Conservation (phyloP, 2,329 filamentous ascomycete genomes). For the Catunica adiposa region DNA sequence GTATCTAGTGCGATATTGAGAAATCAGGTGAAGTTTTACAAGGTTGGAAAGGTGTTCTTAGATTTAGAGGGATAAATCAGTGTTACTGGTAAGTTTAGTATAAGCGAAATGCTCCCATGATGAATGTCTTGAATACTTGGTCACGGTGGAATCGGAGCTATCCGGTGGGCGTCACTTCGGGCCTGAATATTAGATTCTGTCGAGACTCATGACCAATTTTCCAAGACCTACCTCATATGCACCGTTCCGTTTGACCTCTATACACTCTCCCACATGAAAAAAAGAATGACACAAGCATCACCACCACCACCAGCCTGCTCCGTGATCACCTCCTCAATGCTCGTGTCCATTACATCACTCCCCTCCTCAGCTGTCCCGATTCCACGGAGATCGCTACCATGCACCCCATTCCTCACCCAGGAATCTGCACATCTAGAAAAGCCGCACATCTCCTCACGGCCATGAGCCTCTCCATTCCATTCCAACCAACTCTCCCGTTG, state of each 20-base stretch:
- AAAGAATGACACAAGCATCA: too few species aligned
- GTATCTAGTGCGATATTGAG: too few species aligned
- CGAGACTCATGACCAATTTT: neutral
- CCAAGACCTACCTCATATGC: neutral
- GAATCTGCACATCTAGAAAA: constrained; percentile 1
- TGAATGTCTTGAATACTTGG: neutral
- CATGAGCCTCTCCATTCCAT: neutral
- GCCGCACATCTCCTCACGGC: neutral
- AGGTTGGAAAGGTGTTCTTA: too few species aligned
- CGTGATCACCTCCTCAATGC: neutral
- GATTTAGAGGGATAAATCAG: too few species aligned
- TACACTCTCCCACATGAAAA: too few species aligned
- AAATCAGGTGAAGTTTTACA: too few species aligned
- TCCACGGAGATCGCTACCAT: neutral
- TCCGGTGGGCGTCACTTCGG: too few species aligned
- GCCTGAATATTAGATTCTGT: neutral
- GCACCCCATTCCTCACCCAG: neutral
- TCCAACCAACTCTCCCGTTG: neutral
- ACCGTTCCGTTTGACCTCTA: too few species aligned
- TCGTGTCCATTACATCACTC: neutral
- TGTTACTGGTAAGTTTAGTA: too few species aligned
- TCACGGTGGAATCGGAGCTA: too few species aligned
- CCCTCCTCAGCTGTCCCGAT: neutral
- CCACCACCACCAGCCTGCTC: neutral
- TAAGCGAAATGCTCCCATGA: neutral